A percentile compares a stretch with the other conserved stretches of the same genome.
Conservation (phyloP, 371 early-diverging fungal species). For the Catenaria anguillulae region DNA sequence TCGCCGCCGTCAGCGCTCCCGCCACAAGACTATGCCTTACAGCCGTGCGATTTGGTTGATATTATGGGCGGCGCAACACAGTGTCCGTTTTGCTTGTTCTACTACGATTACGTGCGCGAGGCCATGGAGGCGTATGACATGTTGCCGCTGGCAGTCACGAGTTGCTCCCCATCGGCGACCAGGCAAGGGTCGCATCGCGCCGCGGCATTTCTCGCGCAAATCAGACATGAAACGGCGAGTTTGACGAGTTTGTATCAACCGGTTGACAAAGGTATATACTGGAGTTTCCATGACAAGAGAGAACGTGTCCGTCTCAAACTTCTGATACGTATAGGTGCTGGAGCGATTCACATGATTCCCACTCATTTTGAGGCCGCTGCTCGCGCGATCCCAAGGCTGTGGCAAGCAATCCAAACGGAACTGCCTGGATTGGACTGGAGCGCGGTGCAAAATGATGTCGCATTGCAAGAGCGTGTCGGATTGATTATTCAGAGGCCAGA, state of each 20-base stretch:
- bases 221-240: neutral
- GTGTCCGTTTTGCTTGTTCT: neutral
- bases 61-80: neutral
- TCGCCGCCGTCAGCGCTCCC: neutral
- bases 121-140: neutral
- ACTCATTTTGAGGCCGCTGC: neutral
- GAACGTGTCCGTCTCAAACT: too few relatives aligned
- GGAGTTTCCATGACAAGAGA: too few relatives aligned
- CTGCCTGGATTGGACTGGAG: neutral
- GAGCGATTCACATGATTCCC: slow-evolving; percentile 2
- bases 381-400: neutral
- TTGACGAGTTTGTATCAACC: neutral
- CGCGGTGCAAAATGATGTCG: neutral
- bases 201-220: neutral
- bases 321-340: too few relatives aligned
- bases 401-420: neutral
- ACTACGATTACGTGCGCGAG: neutral
- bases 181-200: neutral
- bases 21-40: neutral
- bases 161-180: neutral
- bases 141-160: neutral
- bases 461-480: neutral
- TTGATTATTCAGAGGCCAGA: neutral
- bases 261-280: too few relatives aligned
- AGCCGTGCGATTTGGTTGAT: neutral